Conservation (phyloP, 2,329 filamentous ascomycete genomes). For the Gyromitra esculenta region DNA sequence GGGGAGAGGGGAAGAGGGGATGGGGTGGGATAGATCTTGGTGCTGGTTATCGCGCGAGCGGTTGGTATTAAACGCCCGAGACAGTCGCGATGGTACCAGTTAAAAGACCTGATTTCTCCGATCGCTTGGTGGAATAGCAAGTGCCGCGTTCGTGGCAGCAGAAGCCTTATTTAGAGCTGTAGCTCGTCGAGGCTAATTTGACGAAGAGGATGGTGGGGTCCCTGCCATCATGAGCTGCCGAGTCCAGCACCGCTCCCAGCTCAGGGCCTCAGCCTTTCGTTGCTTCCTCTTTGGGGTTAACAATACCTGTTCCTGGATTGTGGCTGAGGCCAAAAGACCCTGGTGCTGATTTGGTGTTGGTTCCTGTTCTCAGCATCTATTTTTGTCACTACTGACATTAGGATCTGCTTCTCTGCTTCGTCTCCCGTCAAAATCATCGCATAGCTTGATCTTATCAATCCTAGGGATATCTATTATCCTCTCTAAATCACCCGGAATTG, state of each 20-base stretch:
- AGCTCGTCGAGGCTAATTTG: conserved; percentile 35
- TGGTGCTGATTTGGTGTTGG: not conserved
- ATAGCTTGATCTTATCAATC: conserved; percentile 3
- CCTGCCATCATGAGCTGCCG: conserved; percentile 28
- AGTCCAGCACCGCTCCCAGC: not conserved
- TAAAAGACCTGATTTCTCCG: conserved; percentile 23
- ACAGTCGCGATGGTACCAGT: conserved; percentile 15
- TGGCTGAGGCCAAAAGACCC: conserved; percentile 9
- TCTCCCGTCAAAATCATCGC: not conserved
- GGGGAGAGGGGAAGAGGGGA: conserved; percentile 36
- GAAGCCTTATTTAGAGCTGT: conserved; percentile 26
- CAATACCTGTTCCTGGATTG: conserved; percentile 40
- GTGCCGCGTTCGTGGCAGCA: conserved; percentile 19
- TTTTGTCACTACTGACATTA: conserved; percentile 13
- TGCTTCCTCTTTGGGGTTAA: conserved; percentile 24
- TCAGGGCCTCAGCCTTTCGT: conserved; percentile 1
- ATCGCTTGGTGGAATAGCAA: conserved; percentile 28
- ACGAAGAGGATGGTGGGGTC: conserved; percentile 37
- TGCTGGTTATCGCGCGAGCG: conserved; percentile 23
- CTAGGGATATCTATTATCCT: not conserved
- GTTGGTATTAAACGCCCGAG: conserved; percentile 44
- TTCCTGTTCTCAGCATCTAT: conserved; percentile 20
- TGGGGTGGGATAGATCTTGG: conserved; percentile 1
- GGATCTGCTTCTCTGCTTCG: not conserved
- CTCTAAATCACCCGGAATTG: not conserved